phyloP scores from a whole-genome alignment of 257 asterid genomes.

The Rauvolfia tetraphylla region DNA sequence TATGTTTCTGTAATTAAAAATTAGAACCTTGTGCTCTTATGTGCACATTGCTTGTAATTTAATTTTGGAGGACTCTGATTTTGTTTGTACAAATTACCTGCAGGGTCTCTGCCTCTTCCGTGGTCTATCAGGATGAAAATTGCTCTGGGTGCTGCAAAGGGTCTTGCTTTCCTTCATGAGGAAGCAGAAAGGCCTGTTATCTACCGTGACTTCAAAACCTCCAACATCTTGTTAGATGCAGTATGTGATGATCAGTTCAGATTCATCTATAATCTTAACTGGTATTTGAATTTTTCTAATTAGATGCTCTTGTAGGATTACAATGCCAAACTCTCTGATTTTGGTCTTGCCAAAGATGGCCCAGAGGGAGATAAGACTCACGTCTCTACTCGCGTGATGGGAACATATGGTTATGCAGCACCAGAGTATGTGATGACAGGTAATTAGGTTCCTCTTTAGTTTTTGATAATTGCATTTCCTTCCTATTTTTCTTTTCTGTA shows the following conservation, averaged over 20 bases:
- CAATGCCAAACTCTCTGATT: constrained; percentile 94
- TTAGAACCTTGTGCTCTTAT: background rate
- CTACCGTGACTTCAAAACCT: constrained; percentile 97
- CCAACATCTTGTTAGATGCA: constrained; percentile 89
- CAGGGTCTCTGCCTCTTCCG: constrained; percentile 95
- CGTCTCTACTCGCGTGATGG: constrained; percentile 98
- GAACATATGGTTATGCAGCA: constrained; percentile 97
- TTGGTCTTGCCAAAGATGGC: constrained; percentile 98
- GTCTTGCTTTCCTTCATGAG: constrained; percentile 94
- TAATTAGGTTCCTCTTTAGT: constrained; percentile 14
- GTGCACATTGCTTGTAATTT: background rate
- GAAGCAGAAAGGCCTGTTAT: constrained; percentile 97
- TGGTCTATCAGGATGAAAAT: constrained; percentile 98
- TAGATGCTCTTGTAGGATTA: constrained; percentile 55
- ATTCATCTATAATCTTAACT: background rate
- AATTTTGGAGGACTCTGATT: background rate
- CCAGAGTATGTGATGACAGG: constrained; percentile 99
- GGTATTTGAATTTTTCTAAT: constrained; percentile 13
- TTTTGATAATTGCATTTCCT: background rate
- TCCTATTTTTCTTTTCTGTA: background rate
- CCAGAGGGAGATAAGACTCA: constrained; percentile 97
- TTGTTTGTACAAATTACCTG: constrained; percentile 20
- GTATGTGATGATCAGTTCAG: constrained; percentile 41
- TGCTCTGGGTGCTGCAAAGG: constrained; percentile 95
- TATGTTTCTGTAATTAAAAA: background rate